Evolutionary conservation across 306 rosid genomes (phyloP), one percentile per base, ranked within the genome.

Genomic region (Pueraria montana): DNA sequence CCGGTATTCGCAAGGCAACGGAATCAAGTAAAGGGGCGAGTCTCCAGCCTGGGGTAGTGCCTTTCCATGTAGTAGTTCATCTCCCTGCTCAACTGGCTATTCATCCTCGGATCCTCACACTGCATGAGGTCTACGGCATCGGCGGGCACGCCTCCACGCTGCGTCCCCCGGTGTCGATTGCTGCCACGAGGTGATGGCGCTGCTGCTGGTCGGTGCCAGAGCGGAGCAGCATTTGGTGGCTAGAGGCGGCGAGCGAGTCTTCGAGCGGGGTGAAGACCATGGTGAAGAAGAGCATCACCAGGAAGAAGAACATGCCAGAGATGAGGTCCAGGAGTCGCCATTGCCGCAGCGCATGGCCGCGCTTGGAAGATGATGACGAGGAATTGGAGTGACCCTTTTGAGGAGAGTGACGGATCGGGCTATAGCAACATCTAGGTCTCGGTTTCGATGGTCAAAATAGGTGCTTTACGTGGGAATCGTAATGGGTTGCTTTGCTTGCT

Each of bases 21-120:
- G 95, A 84, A 95, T 86, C 79, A 95, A 73, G 86, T 98, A 95
- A 49, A 95, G 94, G 0, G 97, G 94, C 5, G 96, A 87, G 27
- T 93, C 94, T 91, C 91, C 1, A 89, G 92, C 45, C 16, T 20
- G 18, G 99, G 98, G 49, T 98, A 95, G 82, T 93, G 99, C 55
- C 98, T 78, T 80, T 95, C 99, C 50, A 97, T 89, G 34, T 93
- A 95, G 82, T 77, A 95, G 74, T 95, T 95, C 99, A 93, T 95
- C 61, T 93, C 97, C 21, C 98, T 85, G 46, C 95, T 95, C 6
- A 95, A 87, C 90, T 92, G 97, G 72, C 99, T 93, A 83, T 95
- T 93, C 78, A 87, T 27, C 56, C 93, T 72, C 4, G 98, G 98
- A 81, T 95, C 98, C 87, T 95, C 98, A n/a, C 98, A 95, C 3